These are phyloP conservation scores for Chrysophaeum taylorii DNA, from an alignment of 352 stramenopile genomes.

Conservation along the genomic window DNA sequence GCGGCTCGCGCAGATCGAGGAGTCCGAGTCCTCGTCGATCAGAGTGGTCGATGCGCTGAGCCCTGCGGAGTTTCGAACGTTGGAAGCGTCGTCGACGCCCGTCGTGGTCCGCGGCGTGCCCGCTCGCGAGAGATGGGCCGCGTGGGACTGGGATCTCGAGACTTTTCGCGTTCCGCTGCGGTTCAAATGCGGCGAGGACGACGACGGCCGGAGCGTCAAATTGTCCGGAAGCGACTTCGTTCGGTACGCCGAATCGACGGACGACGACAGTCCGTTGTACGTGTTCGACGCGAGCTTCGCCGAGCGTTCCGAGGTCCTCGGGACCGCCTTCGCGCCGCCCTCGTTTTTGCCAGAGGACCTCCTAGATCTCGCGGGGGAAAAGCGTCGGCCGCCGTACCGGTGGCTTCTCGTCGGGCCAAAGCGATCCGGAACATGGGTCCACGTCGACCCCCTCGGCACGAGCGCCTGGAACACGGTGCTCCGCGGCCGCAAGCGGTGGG, in stretches of 20 bases:
- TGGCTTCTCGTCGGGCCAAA: slow-evolving; percentile 54
- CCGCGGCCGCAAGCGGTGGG: slow-evolving; percentile 86
- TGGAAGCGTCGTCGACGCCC: neutral
- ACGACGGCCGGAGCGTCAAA: slow-evolving; percentile 61
- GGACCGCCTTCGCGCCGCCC: slow-evolving; percentile 52
- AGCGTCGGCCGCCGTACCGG: slow-evolving; percentile 53
- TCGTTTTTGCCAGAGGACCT: slow-evolving; percentile 63
- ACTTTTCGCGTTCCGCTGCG: neutral
- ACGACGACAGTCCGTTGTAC: slow-evolving; percentile 73
- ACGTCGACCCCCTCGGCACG: slow-evolving; percentile 87
- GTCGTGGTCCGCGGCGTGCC: neutral
- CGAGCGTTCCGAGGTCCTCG: slow-evolving; percentile 42
- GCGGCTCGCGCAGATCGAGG: neutral
- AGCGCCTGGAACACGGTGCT: slow-evolving; percentile 94
- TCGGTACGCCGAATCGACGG: slow-evolving; percentile 47
- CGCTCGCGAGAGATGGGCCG: neutral
- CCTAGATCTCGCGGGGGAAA: slow-evolving; percentile 58
- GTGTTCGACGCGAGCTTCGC: slow-evolving; percentile 72
- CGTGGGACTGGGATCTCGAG: too few relatives aligned
- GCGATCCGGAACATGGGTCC: slow-evolving; percentile 73
- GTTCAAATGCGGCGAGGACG: slow-evolving; percentile 49
- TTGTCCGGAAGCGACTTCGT: slow-evolving; percentile 69
- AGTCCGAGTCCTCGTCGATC: neutral
- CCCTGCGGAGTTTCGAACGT: neutral
- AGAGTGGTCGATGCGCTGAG: neutral